Conservation (phyloP, 345 rosid species). For the Laguncularia racemosa region DNA sequence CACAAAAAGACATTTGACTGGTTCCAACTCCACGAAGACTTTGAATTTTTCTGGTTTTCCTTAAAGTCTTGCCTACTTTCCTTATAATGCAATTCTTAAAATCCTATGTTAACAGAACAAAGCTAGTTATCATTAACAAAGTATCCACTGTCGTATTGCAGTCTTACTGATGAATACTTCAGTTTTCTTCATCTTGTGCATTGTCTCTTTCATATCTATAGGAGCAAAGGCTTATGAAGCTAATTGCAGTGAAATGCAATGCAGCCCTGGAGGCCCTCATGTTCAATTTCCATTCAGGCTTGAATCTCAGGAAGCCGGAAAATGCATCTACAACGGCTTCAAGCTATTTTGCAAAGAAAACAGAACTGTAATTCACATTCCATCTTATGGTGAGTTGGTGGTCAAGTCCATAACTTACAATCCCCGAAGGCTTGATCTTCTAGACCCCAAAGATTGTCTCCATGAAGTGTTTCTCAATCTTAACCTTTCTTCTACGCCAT, state of each 20-base stretch:
- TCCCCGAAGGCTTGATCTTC: conserved; percentile 26
- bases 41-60: too few species aligned
- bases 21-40: too few species aligned
- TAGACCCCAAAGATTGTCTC: conserved; percentile 46
- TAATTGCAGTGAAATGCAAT: conserved; percentile 14
- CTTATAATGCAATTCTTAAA: too few species aligned
- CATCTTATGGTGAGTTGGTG: conserved; percentile 29
- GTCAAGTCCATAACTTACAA: conserved; percentile 47
- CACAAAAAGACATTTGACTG: too few species aligned
- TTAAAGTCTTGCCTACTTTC: too few species aligned
- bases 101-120: too few species aligned
- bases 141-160: too few species aligned
- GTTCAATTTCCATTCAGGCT: conserved; percentile 42
- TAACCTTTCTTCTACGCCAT: conserved; percentile 42
- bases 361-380: conserved; percentile 42
- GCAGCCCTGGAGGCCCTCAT: conserved; percentile 23
- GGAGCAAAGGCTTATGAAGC: conserved; percentile 12
- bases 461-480: conserved; percentile 55
- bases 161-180: conserved; percentile 11
- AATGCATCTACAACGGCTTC: conserved; percentile 27
- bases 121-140: too few species aligned
- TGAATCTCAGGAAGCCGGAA: conserved; percentile 12
- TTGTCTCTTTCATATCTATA: conserved; percentile 13
- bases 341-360: conserved; percentile 39
- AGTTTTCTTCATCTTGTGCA: conserved; percentile 12